Evolutionary conservation across 2,329 filamentous ascomycete genomes (phyloP).

Genomic region (Cercospora citrullina): DNA sequence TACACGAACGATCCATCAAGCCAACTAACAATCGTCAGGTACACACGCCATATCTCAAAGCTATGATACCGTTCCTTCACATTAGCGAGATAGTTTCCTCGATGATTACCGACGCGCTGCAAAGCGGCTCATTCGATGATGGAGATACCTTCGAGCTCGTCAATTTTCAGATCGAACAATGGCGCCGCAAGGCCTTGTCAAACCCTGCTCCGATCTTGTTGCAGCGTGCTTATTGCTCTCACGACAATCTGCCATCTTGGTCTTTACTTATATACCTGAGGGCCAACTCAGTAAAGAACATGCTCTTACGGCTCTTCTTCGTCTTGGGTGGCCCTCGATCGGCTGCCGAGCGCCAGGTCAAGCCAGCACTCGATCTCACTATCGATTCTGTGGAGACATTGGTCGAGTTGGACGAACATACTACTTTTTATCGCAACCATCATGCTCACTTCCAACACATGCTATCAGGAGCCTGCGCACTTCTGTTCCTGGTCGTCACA

Average conservation of each 20-base stretch:
- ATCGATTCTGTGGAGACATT: background rate
- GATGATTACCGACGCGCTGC: background rate
- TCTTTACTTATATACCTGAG: background rate
- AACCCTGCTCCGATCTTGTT: background rate
- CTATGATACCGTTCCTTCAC: background rate
- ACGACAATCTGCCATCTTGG: background rate
- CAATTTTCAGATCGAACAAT: slow-evolving; percentile 2
- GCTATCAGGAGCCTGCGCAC: background rate
- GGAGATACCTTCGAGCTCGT: background rate
- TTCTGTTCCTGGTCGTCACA: background rate
- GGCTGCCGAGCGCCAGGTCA: background rate
- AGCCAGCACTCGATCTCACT: background rate
- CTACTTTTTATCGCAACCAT: background rate
- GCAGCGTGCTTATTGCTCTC: background rate
- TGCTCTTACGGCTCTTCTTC: background rate
- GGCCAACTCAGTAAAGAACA: slow-evolving; percentile 1
- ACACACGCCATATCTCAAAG: background rate
- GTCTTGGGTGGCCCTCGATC: background rate
- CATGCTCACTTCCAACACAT: slow-evolving; percentile 8
- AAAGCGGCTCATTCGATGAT: background rate
- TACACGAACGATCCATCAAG: background rate
- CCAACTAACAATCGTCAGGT: background rate
- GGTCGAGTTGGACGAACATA: background rate
- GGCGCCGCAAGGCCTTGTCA: background rate
- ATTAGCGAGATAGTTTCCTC: slow-evolving; percentile 2